phyloP scores from a whole-genome alignment of 345 rosid genomes.

The Salix purpurea region DNA sequence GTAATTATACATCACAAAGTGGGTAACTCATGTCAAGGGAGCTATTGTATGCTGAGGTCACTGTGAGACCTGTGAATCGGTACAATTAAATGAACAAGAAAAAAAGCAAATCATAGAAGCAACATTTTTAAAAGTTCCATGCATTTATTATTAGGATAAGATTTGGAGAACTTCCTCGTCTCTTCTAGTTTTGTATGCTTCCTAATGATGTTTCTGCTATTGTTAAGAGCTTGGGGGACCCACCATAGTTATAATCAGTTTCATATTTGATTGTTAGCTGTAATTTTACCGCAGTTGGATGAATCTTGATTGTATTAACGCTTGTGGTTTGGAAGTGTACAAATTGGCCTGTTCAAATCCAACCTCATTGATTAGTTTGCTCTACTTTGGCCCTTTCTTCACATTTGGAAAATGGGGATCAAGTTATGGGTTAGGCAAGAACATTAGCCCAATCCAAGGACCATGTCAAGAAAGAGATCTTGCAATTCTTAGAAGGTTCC shows the following conservation, averaged over 20 bases:
- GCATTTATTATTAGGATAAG: not conserved
- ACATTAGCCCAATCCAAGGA: not conserved
- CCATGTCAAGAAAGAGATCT: not conserved
- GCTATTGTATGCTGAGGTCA: not conserved
- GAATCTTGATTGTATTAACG: not conserved
- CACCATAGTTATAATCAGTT: not conserved
- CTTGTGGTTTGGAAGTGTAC: not conserved
- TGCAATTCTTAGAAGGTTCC: not conserved
- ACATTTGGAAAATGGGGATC: not conserved
- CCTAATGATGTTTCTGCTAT: not conserved
- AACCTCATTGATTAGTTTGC: not conserved
- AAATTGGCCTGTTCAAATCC: not conserved
- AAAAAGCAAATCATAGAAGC: not conserved
- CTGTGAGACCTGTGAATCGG: not conserved
- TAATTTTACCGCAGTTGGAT: not conserved
- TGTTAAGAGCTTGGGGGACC: not conserved
- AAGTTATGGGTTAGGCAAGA: not conserved
- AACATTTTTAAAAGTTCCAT: not conserved
- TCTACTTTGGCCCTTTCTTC: not conserved
- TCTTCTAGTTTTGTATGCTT: not conserved
- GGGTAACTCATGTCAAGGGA: not conserved
- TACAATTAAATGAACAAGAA: not conserved
- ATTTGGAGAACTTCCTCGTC: not conserved
- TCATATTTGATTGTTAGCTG: not conserved
- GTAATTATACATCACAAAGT: constrained; percentile 26